These are phyloP conservation scores for Rhodosporidiobolus sp. DNA, from an alignment of 768 basidiomycete genomes.

Conservation along the genomic window DNA sequence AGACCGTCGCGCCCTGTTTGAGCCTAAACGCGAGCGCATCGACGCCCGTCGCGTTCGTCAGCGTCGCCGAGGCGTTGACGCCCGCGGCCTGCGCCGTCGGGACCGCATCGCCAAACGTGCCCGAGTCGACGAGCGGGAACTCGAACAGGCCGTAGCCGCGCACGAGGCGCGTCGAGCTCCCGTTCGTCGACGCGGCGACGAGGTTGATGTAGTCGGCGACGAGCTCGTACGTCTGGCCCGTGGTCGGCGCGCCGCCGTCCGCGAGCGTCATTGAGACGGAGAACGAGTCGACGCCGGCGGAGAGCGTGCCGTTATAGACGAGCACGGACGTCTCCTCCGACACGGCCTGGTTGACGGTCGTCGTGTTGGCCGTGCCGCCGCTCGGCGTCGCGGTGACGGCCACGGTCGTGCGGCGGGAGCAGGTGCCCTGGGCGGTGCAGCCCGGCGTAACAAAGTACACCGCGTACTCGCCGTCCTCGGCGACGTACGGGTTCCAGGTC, in stretches of 20 bases:
- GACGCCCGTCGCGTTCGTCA: slow-evolving; percentile 39
- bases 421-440: slow-evolving; percentile 75
- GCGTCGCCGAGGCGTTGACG: slow-evolving; percentile 24
- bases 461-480: slow-evolving; percentile 78
- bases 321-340: slow-evolving; percentile 59
- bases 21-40: slow-evolving; percentile 39
- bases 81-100: neutral
- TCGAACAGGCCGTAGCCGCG: slow-evolving; percentile 82
- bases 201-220: slow-evolving; percentile 85
- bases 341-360: slow-evolving; percentile 71
- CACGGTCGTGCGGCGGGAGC: slow-evolving; percentile 73
- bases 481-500: slow-evolving; percentile 90
- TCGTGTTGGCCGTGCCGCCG: slow-evolving; percentile 67
- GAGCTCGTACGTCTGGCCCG: slow-evolving; percentile 68
- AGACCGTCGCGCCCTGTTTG: slow-evolving; percentile 13
- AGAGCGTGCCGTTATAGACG: slow-evolving; percentile 78
- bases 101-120: slow-evolving; percentile 47
- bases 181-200: slow-evolving; percentile 59
- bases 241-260: slow-evolving; percentile 58
- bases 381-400: slow-evolving; percentile 66
- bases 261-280: slow-evolving; percentile 74
- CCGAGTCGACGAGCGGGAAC: slow-evolving; percentile 62
- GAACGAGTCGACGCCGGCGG: slow-evolving; percentile 63
- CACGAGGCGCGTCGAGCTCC: slow-evolving; percentile 39
- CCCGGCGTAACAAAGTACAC: slow-evolving; percentile 83